A percentile compares a stretch with the other conserved stretches of the same genome.
phyloP scores from a whole-genome alignment of 2,329 filamentous ascomycete species.

The Colletotrichum aenigma region DNA sequence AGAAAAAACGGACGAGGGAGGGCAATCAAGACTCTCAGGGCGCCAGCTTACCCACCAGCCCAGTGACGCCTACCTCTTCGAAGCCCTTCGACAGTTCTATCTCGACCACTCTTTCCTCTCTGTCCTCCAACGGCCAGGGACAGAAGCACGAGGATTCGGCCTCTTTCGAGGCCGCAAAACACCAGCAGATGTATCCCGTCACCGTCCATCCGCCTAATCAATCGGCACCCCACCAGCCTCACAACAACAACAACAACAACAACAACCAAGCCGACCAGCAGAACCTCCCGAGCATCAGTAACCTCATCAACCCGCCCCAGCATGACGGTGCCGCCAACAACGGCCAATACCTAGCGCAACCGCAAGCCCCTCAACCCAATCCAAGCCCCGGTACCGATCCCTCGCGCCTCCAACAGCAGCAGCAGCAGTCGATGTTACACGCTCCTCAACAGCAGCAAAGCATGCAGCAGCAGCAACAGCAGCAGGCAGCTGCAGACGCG shows the following conservation, averaged over 20 bases:
- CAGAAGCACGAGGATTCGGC: slow-evolving; percentile 20
- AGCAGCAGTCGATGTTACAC: slow-evolving; percentile 33
- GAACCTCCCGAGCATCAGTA: slow-evolving; percentile 81
- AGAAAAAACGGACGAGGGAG: slow-evolving; percentile 99
- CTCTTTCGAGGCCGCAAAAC: slow-evolving; percentile 23
- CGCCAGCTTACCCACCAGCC: slow-evolving; percentile 68
- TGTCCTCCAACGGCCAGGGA: slow-evolving; percentile 16
- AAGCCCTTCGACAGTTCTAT: slow-evolving; percentile 50
- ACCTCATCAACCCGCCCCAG: slow-evolving; percentile 75
- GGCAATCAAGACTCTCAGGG: slow-evolving; percentile 73
- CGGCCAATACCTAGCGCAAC: slow-evolving; percentile 25
- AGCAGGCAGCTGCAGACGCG: slow-evolving; percentile 30
- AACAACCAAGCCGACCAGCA: slow-evolving; percentile 49
- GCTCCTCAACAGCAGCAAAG: slow-evolving; percentile 21
- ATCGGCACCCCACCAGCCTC: slow-evolving; percentile 32
- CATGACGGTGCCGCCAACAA: slow-evolving; percentile 36
- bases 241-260: slow-evolving; percentile 27
- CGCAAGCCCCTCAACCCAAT: slow-evolving; percentile 30
- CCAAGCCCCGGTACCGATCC: slow-evolving; percentile 42
- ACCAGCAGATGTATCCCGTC: slow-evolving; percentile 35
- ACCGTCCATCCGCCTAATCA: slow-evolving; percentile 30
- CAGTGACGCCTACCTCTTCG: slow-evolving; percentile 62
- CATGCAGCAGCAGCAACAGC: slow-evolving; percentile 20
- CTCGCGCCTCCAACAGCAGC: slow-evolving; percentile 40
- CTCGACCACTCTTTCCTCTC: slow-evolving; percentile 23